Evolutionary conservation across 2,329 filamentous ascomycete genomes (phyloP), one percentile per base, ranked within the genome.

Genomic region (Aspergillus persii): DNA sequence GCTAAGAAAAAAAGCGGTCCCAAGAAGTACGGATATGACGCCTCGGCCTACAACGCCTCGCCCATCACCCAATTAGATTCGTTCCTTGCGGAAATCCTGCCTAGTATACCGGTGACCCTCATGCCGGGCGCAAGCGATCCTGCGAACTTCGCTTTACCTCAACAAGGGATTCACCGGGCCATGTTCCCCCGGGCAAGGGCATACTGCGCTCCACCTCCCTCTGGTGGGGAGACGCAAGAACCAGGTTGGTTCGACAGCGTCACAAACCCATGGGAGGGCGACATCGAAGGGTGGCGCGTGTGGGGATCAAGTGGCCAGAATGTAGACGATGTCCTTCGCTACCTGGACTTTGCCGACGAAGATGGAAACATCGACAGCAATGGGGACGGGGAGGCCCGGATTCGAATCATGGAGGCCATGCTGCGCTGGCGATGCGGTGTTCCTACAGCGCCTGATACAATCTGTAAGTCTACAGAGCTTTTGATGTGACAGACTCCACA

Each of bases 11-110:
- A 82, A 71, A 81, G 78, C 61, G 67, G 69, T 1, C 77, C 82
- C 53, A 96, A 92, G 74, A 96, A 96, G 73, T 98, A 97, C 77
- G 94, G 95, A 61, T 98, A 98, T 78, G 95, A 99, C 74, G 87
- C 91, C 58, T 88, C 89, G 56, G 77, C 89, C 0, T 99, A 97
- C 80, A 96, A 99, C 71, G 83, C 94, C 1, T 81, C 89, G 1
- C 95, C 95, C 0, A 92, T 91, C 3, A 86, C 89, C 58, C 88
- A 91, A 50, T 84, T 99, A 36, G 95, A 99, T 78, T 83, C 85
- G 5, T 95, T 96, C 73, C 84, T 99, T 36, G 81, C 89, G 1
- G 84, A 89, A 50, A 81, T 99, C 11, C 85, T 99, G 3, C 92
- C 93, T 1, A 90, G 89, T 15, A 86, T 99, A 29, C 93, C 95